Conservation (phyloP, 129 eudicot species). For the Flaveria linearis region DNA sequence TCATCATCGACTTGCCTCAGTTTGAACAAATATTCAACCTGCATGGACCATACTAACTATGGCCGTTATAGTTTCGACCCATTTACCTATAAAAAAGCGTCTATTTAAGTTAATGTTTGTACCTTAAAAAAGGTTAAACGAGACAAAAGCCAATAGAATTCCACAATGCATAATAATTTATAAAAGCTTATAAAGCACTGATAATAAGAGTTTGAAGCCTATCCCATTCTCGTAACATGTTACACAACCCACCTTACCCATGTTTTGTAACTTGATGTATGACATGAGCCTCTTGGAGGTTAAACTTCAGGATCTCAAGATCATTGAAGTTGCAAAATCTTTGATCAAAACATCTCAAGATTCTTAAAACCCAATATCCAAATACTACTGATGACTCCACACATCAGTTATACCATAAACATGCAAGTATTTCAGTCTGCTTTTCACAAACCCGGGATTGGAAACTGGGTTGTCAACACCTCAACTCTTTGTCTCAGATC, state of each 20-base stretch:
- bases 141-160: too few relatives aligned
- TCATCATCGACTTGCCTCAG: too few relatives aligned
- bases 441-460: constrained; percentile 74
- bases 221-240: neutral
- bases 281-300: constrained; percentile 23
- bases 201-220: neutral
- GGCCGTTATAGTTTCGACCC: too few relatives aligned
- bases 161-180: too few relatives aligned
- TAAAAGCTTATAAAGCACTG: too few relatives aligned
- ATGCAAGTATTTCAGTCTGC: neutral
- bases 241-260: neutral
- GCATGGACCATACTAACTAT: too few relatives aligned
- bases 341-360: constrained; percentile 21
- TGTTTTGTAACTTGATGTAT: neutral
- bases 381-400: constrained; percentile 6
- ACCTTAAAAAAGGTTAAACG: too few relatives aligned
- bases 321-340: constrained; percentile 24
- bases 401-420: constrained; percentile 25
- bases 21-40: too few relatives aligned
- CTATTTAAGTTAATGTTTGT: too few relatives aligned
- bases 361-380: constrained; percentile 22
- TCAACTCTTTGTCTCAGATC: constrained; percentile 69
- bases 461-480: constrained; percentile 70
- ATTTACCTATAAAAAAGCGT: too few relatives aligned
- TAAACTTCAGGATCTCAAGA: constrained; percentile 10